Evolutionary conservation across 257 asterid genomes (phyloP).

Genomic region (Primulina huaijiensis): DNA sequence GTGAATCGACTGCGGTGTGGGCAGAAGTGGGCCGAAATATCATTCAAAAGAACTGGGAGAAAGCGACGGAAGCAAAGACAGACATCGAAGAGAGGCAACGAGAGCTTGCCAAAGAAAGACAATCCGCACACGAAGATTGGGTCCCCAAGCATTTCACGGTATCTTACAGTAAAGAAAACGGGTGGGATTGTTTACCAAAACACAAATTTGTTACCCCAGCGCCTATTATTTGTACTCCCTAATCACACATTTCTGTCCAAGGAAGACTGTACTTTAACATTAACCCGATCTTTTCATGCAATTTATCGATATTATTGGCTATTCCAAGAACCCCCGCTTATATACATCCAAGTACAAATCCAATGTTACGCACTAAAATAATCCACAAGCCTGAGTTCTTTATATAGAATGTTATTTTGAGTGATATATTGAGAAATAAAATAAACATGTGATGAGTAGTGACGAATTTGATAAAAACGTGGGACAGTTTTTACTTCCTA

Average conservation of each 20-base stretch:
- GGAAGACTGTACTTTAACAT: not conserved
- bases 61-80: constrained; percentile 61
- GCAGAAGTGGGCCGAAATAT: constrained; percentile 56
- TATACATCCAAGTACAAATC: too few relatives aligned
- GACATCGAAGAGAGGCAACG: constrained; percentile 65
- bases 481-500: not conserved
- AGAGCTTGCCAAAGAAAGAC: constrained; percentile 43
- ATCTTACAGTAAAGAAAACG: constrained; percentile 50
- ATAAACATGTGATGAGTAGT: too few relatives aligned
- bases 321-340: not conserved
- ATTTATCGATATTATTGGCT: too few relatives aligned
- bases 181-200: constrained; percentile 62
- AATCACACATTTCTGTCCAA: constrained; percentile 2
- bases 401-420: too few relatives aligned
- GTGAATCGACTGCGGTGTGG: constrained; percentile 75
- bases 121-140: constrained; percentile 44
- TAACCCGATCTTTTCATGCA: not conserved
- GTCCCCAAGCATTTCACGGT: constrained; percentile 55
- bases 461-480: not conserved
- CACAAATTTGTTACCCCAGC: constrained; percentile 49
- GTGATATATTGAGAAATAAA: too few relatives aligned
- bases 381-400: too few relatives aligned
- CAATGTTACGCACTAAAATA: too few relatives aligned
- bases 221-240: constrained; percentile 56
- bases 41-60: constrained; percentile 55